Percentiles rank a stretch among this genome's conserved stretches.
Evolutionary conservation across 148 eudicot species (phyloP).

Genomic region (Nepenthes gracilis): DNA sequence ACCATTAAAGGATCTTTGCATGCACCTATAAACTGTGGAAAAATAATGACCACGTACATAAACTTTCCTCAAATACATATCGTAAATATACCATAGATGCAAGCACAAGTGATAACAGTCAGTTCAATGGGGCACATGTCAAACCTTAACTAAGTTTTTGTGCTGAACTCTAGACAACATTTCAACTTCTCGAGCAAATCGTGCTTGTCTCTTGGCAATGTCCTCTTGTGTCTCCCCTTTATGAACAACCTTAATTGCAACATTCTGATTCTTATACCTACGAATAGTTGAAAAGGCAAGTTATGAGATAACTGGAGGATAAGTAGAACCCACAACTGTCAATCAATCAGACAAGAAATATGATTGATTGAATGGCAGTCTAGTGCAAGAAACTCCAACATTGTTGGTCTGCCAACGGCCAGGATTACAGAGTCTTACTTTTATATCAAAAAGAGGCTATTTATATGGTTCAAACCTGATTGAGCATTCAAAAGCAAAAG

Average conservation of each 20-base stretch:
- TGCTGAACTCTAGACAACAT: slow-evolving; percentile 96
- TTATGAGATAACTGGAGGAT: slow-evolving; percentile 1
- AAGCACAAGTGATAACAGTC: neutral
- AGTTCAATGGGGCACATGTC: slow-evolving; percentile 1
- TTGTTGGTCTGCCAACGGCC: too few species aligned
- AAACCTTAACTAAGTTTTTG: slow-evolving; percentile 80
- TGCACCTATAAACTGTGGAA: slow-evolving; percentile 20
- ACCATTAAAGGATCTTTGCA: slow-evolving; percentile 19
- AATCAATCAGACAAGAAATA: neutral
- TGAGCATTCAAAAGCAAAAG: too few species aligned
- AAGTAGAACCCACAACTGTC: neutral
- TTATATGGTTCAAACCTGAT: too few species aligned
- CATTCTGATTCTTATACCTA: slow-evolving; percentile 71
- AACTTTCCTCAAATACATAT: neutral
- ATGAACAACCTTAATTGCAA: slow-evolving; percentile 79
- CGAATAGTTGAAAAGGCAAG: slow-evolving; percentile 10
- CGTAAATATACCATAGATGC: neutral
- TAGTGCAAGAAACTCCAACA: too few species aligned
- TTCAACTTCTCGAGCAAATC: slow-evolving; percentile 85
- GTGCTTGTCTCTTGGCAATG: slow-evolving; percentile 56
- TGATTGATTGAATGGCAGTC: neutral
- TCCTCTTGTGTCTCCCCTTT: slow-evolving; percentile 87
- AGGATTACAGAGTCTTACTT: too few species aligned
- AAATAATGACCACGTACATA: neutral
- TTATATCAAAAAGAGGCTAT: too few species aligned